These are phyloP conservation scores for Tricholoma sp. DNA, from an alignment of 768 basidiomycete species.

Conservation along the genomic window DNA sequence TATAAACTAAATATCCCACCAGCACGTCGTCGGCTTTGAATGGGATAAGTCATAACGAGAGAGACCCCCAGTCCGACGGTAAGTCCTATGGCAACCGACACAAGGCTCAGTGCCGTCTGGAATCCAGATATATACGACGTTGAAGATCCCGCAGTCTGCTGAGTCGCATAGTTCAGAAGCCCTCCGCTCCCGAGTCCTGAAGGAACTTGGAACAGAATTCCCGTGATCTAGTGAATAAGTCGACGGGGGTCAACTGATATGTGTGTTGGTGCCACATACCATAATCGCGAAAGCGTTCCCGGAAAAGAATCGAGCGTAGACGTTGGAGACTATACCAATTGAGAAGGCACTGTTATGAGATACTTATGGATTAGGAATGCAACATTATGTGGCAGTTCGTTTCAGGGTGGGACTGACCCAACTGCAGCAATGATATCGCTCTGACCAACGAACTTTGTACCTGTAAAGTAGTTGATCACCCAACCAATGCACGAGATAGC, in stretches of 20 bases:
- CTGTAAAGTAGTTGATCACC: conserved; percentile 72
- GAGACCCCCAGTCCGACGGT: conserved; percentile 76
- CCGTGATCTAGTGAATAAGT: conserved; percentile 47
- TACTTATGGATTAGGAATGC: not conserved
- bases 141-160: conserved; percentile 46
- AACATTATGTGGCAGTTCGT: not conserved
- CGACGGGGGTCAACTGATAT: not conserved
- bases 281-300: conserved; percentile 81
- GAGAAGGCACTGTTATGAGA: conserved; percentile 76
- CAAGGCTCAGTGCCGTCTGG: conserved; percentile 68
- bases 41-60: conserved; percentile 59
- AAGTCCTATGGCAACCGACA: conserved; percentile 73
- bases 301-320: conserved; percentile 68
- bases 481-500: conserved; percentile 65
- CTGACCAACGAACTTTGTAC: conserved; percentile 56
- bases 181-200: conserved; percentile 79
- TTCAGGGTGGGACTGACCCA: conserved; percentile 35
- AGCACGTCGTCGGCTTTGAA: conserved; percentile 51
- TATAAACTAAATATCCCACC: conserved; percentile 61
- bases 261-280: conserved; percentile 38
- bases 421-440: conserved; percentile 76
- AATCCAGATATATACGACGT: conserved; percentile 65
- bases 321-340: conserved; percentile 73
- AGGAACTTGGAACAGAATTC: conserved; percentile 81
- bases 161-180: conserved; percentile 62